These are phyloP conservation scores for Candida pseudoglaebosa DNA, from an alignment of 805 yeast genomes.

Conservation along the genomic window DNA sequence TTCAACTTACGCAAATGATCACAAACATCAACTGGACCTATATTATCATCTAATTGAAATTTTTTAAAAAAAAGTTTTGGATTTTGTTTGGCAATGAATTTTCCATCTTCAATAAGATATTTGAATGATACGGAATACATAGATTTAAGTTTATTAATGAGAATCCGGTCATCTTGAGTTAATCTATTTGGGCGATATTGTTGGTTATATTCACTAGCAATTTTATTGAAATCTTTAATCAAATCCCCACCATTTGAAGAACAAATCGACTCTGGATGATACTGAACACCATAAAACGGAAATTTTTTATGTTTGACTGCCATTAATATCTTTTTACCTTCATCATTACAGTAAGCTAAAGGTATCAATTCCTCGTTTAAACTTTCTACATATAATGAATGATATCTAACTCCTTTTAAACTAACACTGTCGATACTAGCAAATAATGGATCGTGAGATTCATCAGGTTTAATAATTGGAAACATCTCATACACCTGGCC, in stretches of 20 bases:
- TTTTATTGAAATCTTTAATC: conserved; percentile 56
- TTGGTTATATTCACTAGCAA: conserved; percentile 38
- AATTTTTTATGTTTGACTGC: conserved; percentile 57
- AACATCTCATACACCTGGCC: conserved; percentile 72
- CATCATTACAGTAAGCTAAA: conserved; percentile 54
- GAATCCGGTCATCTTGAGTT: conserved; percentile 11
- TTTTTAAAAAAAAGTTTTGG: conserved; percentile 12
- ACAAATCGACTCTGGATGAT: conserved; percentile 94
- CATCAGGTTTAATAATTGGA: conserved; percentile 37
- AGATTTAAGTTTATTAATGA: conserved; percentile 2
- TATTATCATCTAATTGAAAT: conserved; percentile 10
- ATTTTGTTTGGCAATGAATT: conserved; percentile 4
- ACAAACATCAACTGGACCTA: conserved; percentile 47
- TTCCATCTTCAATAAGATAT: conserved; percentile 10
- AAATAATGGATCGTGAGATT: conserved; percentile 22
- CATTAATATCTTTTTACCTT: conserved; percentile 53
- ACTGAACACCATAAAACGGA: conserved; percentile 93
- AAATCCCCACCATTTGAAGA: conserved; percentile 62
- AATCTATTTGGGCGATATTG: conserved; percentile 12
- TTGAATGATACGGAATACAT: conserved; percentile 4
- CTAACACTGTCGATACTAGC: conserved; percentile 1
- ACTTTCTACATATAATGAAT: conserved; percentile 62
- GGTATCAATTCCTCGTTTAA: conserved; percentile 43
- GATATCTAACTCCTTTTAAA: conserved; percentile 81
- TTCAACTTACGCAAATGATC: conserved; percentile 32